A percentile compares a stretch with the other conserved stretches of the same genome.
These are phyloP conservation scores for Pyrrhoderma lamaoense DNA, from an alignment of 1,284 basidiomycete species.

Conservation along the genomic window DNA sequence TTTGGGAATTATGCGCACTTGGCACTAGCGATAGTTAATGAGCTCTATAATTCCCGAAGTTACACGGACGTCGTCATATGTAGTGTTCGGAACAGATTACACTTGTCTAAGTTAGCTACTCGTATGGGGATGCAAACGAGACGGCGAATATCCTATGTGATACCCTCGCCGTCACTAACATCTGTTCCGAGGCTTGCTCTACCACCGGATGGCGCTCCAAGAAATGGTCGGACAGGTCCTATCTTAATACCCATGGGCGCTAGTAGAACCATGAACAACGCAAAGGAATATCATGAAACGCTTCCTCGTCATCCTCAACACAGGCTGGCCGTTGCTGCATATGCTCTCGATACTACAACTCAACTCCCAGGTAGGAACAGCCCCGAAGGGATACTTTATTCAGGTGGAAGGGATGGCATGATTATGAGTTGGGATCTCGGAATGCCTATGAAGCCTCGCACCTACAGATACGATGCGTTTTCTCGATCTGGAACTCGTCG, in stretches of 20 bases:
- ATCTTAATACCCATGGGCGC: slow-evolving; percentile 42
- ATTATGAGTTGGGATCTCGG: slow-evolving; percentile 89
- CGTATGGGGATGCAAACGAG: slow-evolving; percentile 7
- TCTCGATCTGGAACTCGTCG: slow-evolving; percentile 25
- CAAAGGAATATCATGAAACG: slow-evolving; percentile 20
- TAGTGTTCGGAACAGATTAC: neutral
- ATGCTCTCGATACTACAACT: slow-evolving; percentile 84
- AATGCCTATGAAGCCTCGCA: slow-evolving; percentile 48
- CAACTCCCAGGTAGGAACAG: slow-evolving; percentile 49
- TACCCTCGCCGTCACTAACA: slow-evolving; percentile 47
- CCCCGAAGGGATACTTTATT: slow-evolving; percentile 90
- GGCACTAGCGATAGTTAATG: too few species aligned
- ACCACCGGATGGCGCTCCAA: slow-evolving; percentile 53
- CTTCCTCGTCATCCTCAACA: slow-evolving; percentile 60
- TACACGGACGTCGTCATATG: too few species aligned
- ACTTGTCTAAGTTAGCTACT: neutral
- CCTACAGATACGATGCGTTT: slow-evolving; percentile 30
- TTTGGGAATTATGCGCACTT: too few species aligned
- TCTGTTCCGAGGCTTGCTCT: slow-evolving; percentile 64
- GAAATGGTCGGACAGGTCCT: slow-evolving; percentile 60
- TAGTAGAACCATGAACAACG: slow-evolving; percentile 22
- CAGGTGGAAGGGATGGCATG: slow-evolving; percentile 88
- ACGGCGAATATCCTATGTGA: slow-evolving; percentile 71
- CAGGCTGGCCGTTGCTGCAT: slow-evolving; percentile 78
- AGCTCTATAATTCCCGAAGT: too few species aligned